Evolutionary conservation across 1,139 yeast species (phyloP).

Genomic region (Zygosaccharomyces sapae): DNA sequence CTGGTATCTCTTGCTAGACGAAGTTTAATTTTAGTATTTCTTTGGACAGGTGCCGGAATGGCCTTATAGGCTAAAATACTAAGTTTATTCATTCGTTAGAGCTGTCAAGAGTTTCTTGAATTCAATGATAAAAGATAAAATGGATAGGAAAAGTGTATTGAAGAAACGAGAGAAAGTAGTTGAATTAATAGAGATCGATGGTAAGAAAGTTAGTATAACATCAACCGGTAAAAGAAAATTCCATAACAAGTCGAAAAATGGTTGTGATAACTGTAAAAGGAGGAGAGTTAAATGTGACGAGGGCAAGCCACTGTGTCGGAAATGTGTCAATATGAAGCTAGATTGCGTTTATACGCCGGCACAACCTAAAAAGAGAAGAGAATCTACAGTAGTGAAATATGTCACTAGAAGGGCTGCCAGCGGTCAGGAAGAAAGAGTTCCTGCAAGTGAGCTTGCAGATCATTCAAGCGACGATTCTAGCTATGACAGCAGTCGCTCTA

Average conservation of each 20-base stretch:
- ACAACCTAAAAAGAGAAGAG: slow-evolving; percentile 21
- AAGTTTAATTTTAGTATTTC: neutral
- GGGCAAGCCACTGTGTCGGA: slow-evolving; percentile 68
- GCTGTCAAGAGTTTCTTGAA: neutral
- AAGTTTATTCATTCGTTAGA: neutral
- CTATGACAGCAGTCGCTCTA: slow-evolving; percentile 10
- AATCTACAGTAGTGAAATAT: slow-evolving; percentile 17
- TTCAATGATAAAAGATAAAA: neutral
- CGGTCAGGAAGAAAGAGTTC: slow-evolving; percentile 11
- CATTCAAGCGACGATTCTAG: slow-evolving; percentile 12
- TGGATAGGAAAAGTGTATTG: slow-evolving; percentile 8
- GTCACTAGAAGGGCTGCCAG: slow-evolving; percentile 19
- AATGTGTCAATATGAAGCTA: slow-evolving; percentile 72
- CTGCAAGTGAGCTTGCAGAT: slow-evolving; percentile 7
- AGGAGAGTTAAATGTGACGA: slow-evolving; percentile 94
- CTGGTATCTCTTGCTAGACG: too few relatives aligned
- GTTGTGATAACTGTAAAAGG: slow-evolving; percentile 84
- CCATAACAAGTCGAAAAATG: slow-evolving; percentile 82
- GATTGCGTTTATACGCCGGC: slow-evolving; percentile 58
- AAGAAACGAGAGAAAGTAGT: slow-evolving; percentile 25
- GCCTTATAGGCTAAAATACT: neutral
- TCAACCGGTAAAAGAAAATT: slow-evolving; percentile 56
- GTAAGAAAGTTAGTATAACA: slow-evolving; percentile 40
- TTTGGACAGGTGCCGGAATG: neutral
- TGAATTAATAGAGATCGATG: slow-evolving; percentile 38